These are phyloP conservation scores for Gentiana straminea DNA, from an alignment of 257 asterid genomes.

Conservation along the genomic window DNA sequence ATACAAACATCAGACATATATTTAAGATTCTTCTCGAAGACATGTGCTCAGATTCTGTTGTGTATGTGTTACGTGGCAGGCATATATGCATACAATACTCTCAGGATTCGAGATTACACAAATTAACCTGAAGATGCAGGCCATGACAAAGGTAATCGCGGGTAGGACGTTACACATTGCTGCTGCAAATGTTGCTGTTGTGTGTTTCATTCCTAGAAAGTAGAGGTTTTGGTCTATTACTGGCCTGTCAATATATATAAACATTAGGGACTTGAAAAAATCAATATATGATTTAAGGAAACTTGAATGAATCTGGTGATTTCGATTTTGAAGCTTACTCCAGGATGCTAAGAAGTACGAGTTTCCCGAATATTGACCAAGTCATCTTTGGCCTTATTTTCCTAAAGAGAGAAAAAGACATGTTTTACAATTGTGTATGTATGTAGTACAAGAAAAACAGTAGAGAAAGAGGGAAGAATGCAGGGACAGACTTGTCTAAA, in stretches of 20 bases:
- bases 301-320: background rate
- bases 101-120: background rate
- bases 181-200: constrained; percentile 98
- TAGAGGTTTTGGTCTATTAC: constrained; percentile 92
- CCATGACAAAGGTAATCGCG: constrained; percentile 83
- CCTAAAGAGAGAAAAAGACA: constrained; percentile 26
- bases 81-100: background rate
- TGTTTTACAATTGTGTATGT: too few relatives aligned
- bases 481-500: constrained; percentile 46
- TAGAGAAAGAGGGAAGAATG: background rate
- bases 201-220: constrained; percentile 84
- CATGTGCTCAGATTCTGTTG: too few relatives aligned
- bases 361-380: constrained; percentile 39
- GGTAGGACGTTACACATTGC: constrained; percentile 95
- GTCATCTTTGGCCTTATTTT: constrained; percentile 92
- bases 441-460: too few relatives aligned
- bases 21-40: too few relatives aligned
- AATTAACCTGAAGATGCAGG: constrained; percentile 65
- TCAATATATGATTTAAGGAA: background rate
- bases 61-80: too few relatives aligned
- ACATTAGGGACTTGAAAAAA: constrained; percentile 2
- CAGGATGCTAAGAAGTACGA: constrained; percentile 49
- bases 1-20: background rate
- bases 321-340: constrained; percentile 47
- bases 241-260: constrained; percentile 40